Base-by-base conservation (phyloP, 2,329 filamentous ascomycete species). In the Scopulariopsis brevicaulis region DNA sequence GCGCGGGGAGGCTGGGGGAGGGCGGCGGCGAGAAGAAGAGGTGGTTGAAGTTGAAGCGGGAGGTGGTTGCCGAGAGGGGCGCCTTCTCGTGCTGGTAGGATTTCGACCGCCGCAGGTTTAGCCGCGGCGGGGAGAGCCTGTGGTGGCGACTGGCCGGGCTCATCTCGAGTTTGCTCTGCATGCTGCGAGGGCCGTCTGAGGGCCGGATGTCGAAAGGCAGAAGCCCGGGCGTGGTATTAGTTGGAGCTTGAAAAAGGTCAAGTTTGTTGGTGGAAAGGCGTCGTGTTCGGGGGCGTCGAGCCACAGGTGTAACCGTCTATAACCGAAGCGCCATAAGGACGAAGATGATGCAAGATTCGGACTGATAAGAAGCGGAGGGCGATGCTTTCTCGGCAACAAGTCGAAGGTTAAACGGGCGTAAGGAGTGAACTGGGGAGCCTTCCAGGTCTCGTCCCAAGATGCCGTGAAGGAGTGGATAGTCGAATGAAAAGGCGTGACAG, bases 1-100 rank as follows among this genome's bases (percentile, higher is more conserved):
- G 77, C 15, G 82, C 84, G 14, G 86, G 89, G 55, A 91, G 79
- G 62, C 82, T 82, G 2, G 86, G 87, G 1, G 85, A 93, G 4
- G 86, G 85, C 28, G 86, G 88, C 1, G 78, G 78, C 28, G 82
- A 84, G 69, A 83, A 85, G 63, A 85, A 73, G 46, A 89, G 77
- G 62, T 88, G 82, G 65, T 85, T 85, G 70, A 87, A 84, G 69
- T 73, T 82, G 70, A 85, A 85, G 53, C 81, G 74, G 20, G 83
- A 83, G 37, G 78, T 85, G 28, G 77, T 85, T 55, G 81, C 81
- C 25, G 81, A 85, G 11, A 81, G 65, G 7, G 80, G 78, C 69
- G 74, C 66, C 70, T 69, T 78, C 63, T 84, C 81, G 61, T 76
- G 71, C 59, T 77, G 68, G 67, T 82, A 86, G 3, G 81, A 81